These are phyloP conservation scores for Boletus reticuloceps DNA, from an alignment of 768 basidiomycete species.

Conservation along the genomic window DNA sequence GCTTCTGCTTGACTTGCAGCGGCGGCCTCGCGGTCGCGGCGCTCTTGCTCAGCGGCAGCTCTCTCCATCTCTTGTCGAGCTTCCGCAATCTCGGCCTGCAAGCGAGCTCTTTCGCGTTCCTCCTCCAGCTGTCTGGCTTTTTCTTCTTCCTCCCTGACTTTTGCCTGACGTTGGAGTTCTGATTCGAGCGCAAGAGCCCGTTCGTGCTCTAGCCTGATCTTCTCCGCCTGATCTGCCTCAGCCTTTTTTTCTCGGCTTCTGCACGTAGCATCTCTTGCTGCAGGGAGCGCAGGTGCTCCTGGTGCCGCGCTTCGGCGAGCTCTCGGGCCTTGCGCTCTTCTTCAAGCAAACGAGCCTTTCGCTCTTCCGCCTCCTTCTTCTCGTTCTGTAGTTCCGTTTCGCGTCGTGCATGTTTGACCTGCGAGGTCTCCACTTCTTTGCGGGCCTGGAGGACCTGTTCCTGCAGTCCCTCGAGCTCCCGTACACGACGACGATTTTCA, in stretches of 20 bases:
- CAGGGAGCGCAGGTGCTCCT: conserved; percentile 28
- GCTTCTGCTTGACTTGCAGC: conserved; percentile 24
- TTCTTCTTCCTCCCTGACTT: conserved; percentile 27
- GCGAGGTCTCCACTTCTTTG: conserved; percentile 27
- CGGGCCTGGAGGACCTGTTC: conserved; percentile 28
- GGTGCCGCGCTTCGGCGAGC: conserved; percentile 28
- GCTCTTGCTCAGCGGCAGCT: conserved; percentile 23
- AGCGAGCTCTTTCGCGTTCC: conserved; percentile 27
- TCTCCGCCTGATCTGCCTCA: conserved; percentile 25
- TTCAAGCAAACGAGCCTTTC: conserved; percentile 27
- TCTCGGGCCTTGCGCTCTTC: conserved; percentile 30
- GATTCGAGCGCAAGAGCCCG: conserved; percentile 29
- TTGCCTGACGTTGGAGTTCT: conserved; percentile 28
- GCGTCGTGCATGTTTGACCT: conserved; percentile 26
- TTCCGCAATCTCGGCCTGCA: conserved; percentile 29
- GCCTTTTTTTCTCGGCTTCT: conserved; percentile 21
- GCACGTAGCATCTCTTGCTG: conserved; percentile 26
- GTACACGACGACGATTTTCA: conserved; percentile 15
- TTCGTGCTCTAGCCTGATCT: conserved; percentile 27
- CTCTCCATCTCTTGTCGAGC: conserved; percentile 26
- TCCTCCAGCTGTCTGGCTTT: conserved; percentile 18
- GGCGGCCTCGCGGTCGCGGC: conserved; percentile 24
- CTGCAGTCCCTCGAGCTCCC: conserved; percentile 24
- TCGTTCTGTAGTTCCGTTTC: conserved; percentile 26
- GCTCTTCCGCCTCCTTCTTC: conserved; percentile 28